These are phyloP conservation scores for Albugo candida DNA, from an alignment of 352 stramenopile species.

Conservation along the genomic window DNA sequence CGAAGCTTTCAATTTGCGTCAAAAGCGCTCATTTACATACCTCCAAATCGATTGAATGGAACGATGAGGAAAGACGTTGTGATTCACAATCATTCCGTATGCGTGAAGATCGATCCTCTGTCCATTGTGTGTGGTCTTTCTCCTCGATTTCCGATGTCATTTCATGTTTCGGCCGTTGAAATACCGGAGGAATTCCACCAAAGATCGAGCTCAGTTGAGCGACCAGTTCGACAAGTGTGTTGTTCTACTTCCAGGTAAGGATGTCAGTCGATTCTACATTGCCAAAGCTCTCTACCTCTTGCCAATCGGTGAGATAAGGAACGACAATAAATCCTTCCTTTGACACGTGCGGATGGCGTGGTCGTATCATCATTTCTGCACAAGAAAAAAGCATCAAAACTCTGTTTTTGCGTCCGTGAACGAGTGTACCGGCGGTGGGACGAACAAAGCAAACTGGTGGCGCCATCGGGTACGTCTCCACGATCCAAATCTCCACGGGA, in stretches of 20 bases:
- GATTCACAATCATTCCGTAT: no score
- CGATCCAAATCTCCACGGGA: slow-evolving; percentile 77
- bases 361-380: slow-evolving; percentile 73
- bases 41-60: slow-evolving; percentile 55
- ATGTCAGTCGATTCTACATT: neutral
- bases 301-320: slow-evolving; percentile 70
- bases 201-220: slow-evolving; percentile 82
- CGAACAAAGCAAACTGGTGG: slow-evolving; percentile 76
- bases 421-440: slow-evolving; percentile 33
- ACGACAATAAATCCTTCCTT: slow-evolving; percentile 74
- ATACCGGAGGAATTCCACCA: slow-evolving; percentile 69
- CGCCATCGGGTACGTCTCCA: slow-evolving; percentile 60
- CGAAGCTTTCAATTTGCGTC: no score
- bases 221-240: slow-evolving; percentile 66
- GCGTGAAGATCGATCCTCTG: no score
- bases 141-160: no score
- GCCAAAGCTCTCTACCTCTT: slow-evolving; percentile 13
- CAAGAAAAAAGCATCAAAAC: neutral
- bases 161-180: slow-evolving; percentile 22
- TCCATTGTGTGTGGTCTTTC: no score
- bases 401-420: neutral
- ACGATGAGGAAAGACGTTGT: no score
- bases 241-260: slow-evolving; percentile 21
- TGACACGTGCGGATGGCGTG: slow-evolving; percentile 67
- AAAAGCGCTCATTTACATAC: slow-evolving; percentile 5